These are phyloP conservation scores for Tricholoma saponaceum DNA, from an alignment of 768 basidiomycete species.

Conservation along the genomic window DNA sequence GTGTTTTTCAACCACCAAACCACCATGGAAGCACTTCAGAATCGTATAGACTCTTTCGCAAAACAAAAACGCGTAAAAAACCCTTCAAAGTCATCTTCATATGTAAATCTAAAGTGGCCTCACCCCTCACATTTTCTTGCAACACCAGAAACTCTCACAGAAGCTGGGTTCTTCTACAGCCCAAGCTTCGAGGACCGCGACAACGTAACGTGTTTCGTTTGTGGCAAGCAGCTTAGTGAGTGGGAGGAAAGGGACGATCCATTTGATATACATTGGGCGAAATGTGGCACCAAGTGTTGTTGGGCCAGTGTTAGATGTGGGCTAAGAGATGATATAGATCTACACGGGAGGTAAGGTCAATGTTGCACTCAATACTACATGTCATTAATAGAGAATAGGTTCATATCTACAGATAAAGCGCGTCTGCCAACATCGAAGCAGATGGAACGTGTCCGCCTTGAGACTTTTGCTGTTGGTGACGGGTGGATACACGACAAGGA, in stretches of 20 bases:
- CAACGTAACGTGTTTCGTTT: constrained; percentile 81
- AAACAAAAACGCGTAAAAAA: constrained; percentile 61
- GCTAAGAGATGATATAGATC: constrained; percentile 51
- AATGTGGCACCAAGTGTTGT: constrained; percentile 60
- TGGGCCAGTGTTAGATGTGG: constrained; percentile 85
- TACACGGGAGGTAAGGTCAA: constrained; percentile 44
- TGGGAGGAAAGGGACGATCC: constrained; percentile 90
- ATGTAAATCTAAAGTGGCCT: constrained; percentile 67
- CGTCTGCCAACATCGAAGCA: constrained; percentile 62
- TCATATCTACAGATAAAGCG: constrained; percentile 49
- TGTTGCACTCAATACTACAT: background rate
- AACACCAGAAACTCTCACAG: constrained; percentile 71
- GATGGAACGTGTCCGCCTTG: constrained; percentile 71
- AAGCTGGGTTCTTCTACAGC: constrained; percentile 86
- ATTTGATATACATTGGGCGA: constrained; percentile 73
- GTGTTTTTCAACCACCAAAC: constrained; percentile 12
- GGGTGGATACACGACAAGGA: constrained; percentile 69
- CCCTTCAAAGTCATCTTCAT: constrained; percentile 44
- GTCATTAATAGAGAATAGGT: constrained; percentile 37
- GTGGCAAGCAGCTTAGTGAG: constrained; percentile 74
- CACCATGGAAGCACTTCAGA: constrained; percentile 50
- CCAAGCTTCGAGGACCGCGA: constrained; percentile 67
- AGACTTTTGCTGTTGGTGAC: constrained; percentile 52
- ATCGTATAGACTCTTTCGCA: constrained; percentile 65
- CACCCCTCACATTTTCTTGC: constrained; percentile 63